These are phyloP conservation scores for Aquilaria sinensis DNA, from an alignment of 345 rosid species.

Conservation along the genomic window DNA sequence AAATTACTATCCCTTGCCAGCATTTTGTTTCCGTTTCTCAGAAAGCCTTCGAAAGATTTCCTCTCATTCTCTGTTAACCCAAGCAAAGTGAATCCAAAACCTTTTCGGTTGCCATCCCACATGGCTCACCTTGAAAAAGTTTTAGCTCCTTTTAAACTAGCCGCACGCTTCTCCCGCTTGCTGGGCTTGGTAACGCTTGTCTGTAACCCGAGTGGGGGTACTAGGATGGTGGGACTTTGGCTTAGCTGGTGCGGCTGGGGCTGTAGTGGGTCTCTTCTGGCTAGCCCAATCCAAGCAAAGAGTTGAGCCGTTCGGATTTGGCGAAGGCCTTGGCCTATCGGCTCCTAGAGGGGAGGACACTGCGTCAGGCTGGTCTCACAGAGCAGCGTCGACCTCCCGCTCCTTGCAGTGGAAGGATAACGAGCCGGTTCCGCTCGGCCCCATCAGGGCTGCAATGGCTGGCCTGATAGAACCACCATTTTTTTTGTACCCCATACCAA, in stretches of 20 bases:
- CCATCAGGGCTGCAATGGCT: neutral
- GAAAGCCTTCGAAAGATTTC: no score
- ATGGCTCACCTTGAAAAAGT: no score
- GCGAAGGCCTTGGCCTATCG: neutral
- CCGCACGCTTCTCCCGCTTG: neutral
- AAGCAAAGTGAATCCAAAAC: no score
- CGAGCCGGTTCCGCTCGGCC: conserved; percentile 11
- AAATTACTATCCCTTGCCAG: no score
- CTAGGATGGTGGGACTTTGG: conserved; percentile 10
- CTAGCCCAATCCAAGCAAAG: conserved; percentile 19
- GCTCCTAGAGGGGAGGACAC: conserved; percentile 12
- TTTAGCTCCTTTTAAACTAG: no score
- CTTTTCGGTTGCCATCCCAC: no score
- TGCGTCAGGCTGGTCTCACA: conserved; percentile 26
- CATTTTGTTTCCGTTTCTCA: no score
- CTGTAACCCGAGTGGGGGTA: conserved; percentile 16
- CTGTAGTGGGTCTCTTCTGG: neutral
- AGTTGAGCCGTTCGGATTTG: conserved; percentile 1
- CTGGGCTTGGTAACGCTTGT: conserved; percentile 17
- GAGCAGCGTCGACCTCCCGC: conserved; percentile 22
- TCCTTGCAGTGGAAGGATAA: conserved; percentile 20
- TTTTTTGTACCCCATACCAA: neutral
- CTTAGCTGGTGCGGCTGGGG: neutral
- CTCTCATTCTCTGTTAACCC: no score
- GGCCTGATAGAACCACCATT: conserved; percentile 1